Evolutionary conservation across 139 green algal genomes (phyloP), one percentile per base, ranked within the genome.

Genomic region (Microglena sp.): DNA sequence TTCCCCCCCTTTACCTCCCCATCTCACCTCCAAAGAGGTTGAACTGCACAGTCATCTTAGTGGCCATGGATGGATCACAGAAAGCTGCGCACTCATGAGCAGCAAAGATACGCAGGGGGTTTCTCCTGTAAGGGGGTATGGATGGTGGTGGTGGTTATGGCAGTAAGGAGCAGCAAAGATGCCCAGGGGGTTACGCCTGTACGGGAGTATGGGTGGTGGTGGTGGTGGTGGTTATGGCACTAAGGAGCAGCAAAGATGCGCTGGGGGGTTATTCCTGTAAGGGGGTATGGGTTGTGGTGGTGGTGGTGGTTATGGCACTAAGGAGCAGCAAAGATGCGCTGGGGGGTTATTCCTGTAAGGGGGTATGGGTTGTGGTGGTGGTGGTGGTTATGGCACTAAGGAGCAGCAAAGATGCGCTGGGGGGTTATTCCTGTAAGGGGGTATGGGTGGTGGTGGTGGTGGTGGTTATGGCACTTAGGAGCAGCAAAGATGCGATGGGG

Each of bases 11-110:
- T n/a, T n/a, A n/a, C n/a, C n/a, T n/a, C n/a, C n/a, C n/a, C n/a
- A n/a, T n/a, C n/a, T n/a, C n/a, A n/a, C n/a, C n/a, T n/a, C 84
- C 82, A 76, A 95, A 93, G 45, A 96, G 79, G 68, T 96, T 96
- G 75, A 93, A 94, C 71, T 95, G 87, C 54, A 81, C 66, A n/a
- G 76, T 79, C 61, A 68, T 71, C 45, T 96, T 96, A 18, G 89
- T 96, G 7, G 84, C 86, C 79, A 94, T 87, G 58, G 73, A 85
- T 18, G 72, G 73, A 61, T 96, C 90, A 1, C 62, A 71, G 45
- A 93, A 79, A 0, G 81, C 82, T 2, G 80, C 77, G 3, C 87
- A 62, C 72, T 96, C 90, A 63, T 96, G 90, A 0, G 86, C 86
- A 0, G 90, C 90, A 77, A 96, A 96, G 55, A 96, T 93, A 33